phyloP scores from a whole-genome alignment of 2,329 filamentous ascomycete species.

The Colletotrichum simmondsii region DNA sequence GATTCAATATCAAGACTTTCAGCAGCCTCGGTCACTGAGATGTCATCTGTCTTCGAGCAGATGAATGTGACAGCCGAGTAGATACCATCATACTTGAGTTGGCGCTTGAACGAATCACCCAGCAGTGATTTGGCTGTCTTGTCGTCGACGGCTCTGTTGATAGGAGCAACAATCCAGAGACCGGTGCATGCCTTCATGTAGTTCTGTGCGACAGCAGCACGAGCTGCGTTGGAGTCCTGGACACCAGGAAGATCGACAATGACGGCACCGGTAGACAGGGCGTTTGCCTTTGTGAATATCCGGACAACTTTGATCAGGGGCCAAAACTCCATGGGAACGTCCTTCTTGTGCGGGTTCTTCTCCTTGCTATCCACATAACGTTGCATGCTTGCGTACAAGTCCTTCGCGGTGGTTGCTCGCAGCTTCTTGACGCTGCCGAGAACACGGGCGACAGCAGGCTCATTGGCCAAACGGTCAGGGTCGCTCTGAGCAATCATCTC shows the following conservation, averaged over 20 bases:
- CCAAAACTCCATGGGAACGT: conserved; percentile 50
- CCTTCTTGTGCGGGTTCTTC: conserved; percentile 35
- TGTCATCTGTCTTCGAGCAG: conserved; percentile 73
- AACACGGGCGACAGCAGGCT: conserved; percentile 37
- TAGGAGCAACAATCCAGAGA: conserved; percentile 72
- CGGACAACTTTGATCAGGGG: conserved; percentile 64
- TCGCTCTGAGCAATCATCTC: conserved; percentile 40
- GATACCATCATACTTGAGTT: conserved; percentile 68
- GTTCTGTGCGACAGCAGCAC: conserved; percentile 64
- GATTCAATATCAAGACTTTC: conserved; percentile 45
- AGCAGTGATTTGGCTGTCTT: conserved; percentile 67
- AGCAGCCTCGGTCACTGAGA: conserved; percentile 49
- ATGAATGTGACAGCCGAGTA: conserved; percentile 69
- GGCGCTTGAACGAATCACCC: conserved; percentile 66
- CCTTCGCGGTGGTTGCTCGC: conserved; percentile 34
- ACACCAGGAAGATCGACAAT: conserved; percentile 66
- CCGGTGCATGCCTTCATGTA: conserved; percentile 71
- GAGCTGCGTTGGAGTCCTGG: conserved; percentile 69
- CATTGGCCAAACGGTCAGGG: conserved; percentile 36
- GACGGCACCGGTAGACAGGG: conserved; percentile 47
- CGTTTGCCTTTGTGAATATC: conserved; percentile 47
- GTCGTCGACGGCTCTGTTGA: conserved; percentile 69
- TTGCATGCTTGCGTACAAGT: conserved; percentile 40
- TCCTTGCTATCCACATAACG: conserved; percentile 44
- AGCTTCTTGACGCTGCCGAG: conserved; percentile 40